Evolutionary conservation across 2,329 filamentous ascomycete species (phyloP), one percentile per base, ranked within the genome.

Genomic region (Colletotrichum endophyticum): DNA sequence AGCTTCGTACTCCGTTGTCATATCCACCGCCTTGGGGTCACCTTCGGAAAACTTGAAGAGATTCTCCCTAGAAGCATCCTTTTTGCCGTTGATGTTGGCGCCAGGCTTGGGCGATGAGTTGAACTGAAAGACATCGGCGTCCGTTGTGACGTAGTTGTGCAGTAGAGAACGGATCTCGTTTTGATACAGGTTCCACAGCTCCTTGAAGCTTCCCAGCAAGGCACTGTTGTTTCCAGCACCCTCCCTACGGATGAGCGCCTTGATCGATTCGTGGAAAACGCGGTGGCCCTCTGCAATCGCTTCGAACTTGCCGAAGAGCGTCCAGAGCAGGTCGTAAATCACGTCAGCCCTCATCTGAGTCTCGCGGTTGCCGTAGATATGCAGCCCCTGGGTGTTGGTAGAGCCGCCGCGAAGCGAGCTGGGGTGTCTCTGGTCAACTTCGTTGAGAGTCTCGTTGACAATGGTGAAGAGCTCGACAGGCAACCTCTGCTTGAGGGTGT

Each of bases 161-260:
- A 99, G 88, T 16, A 99, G 88, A 7, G 96, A 98, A 57, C 96
- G 92, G 79, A 99, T 99, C 89, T 99, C 97, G 84, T 98, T 99
- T 83, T 99, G 97, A 81, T 98, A 96, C 9, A 99, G 88, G 82
- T 98, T 98, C 98, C 98, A 99, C 56, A 99, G 87, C 85, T 99
- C 97, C 82, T 96, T 97, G 86, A 99, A 99, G 72, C 96, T 96
- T 72, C 95, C 93, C 8, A 95, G 93, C 66, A 99, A 89, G 1
- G 91, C 90, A 56, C 87, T 90, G 80, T 92, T 87, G 87, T 94
- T 88, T 84, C 92, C 84, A 19, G 88, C 88, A 6, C 94, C 94
- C 82, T 99, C 96, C 66, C 98, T 92, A 78, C 94, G 92, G 70
- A 96, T 92, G 75, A 99, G 95, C 1, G 95, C 95, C 78, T 94